Base-by-base conservation (phyloP, 306 rosid species). In the Pueraria montana region DNA sequence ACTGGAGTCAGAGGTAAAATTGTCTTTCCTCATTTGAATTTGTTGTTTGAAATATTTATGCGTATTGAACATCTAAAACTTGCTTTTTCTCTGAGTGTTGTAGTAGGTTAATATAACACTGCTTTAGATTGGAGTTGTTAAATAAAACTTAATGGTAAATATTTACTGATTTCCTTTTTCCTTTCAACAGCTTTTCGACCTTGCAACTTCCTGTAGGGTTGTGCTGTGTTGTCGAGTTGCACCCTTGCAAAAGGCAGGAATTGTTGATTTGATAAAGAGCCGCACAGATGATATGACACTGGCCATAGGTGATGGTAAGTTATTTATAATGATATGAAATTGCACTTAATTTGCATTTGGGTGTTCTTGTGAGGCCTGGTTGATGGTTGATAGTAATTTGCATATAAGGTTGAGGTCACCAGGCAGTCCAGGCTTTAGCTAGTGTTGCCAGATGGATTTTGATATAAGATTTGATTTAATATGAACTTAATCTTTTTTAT, bases 161-260 rank as follows among this genome's bases (percentile, higher is more conserved):
- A 50, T 82, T 83, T 45, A 79, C 82, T 61, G 56, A 49, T 74
- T 74, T 75, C 58, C 48, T 50, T 49, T 80, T 69, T 67, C 66
- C 42, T 80, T 78, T 83, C 80, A 73, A 76, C 97, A 96, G 99
- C 98, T 96, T 75, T 96, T 92, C 78, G 93, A 92, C 86, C 92
- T 96, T 77, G 97, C 99, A 67, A 96, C 80, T 78, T 90, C 93
- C 55, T 96, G 99, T 86, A 80, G 83, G 72, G 99, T 92, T 58
- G 99, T 96, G 76, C 87, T 96, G 61, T 96, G 99, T 85, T 96
- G 99, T 74, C 99, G 99, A 80, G 99, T 96, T 75, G 99, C 99
- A 36, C 99, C 99, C 34, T 83, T 96, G 88, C 99, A 96, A 77
- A 96, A 96, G 87, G 99, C 99, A 75, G 99, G 99, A 85, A 89